Conservation (phyloP, 805 yeast species). For the Alloascoidea africana region DNA sequence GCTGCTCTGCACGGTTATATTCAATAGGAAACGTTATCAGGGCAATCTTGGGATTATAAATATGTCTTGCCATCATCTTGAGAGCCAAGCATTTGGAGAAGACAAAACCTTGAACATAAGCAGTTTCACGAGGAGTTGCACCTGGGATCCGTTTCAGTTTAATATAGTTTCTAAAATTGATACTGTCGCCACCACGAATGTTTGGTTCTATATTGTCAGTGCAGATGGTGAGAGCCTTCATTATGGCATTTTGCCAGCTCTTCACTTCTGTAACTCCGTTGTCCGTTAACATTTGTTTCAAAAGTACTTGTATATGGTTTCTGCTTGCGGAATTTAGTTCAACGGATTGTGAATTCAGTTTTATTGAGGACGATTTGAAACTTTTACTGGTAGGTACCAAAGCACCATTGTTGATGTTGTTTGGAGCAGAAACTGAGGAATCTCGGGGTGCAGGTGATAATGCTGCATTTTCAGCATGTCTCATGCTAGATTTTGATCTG, state of each 20-base stretch:
- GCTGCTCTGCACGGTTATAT: conserved; percentile 62
- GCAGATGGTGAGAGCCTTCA: conserved; percentile 32
- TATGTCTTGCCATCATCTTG: conserved; percentile 53
- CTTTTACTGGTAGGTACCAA: background rate
- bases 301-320: conserved; percentile 31
- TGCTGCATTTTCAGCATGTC: conserved; percentile 14
- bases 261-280: conserved; percentile 33
- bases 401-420: conserved; percentile 1
- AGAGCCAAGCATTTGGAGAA: conserved; percentile 76
- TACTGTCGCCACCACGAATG: conserved; percentile 47
- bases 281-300: conserved; percentile 47
- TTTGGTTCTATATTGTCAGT: conserved; percentile 48
- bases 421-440: conserved; percentile 1
- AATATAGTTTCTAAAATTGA: conserved; percentile 80
- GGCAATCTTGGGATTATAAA: conserved; percentile 61
- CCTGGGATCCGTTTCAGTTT: conserved; percentile 80
- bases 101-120: conserved; percentile 60
- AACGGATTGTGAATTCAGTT: conserved; percentile 7
- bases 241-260: conserved; percentile 45
- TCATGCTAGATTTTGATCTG: conserved; percentile 17
- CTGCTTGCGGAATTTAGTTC: conserved; percentile 14
- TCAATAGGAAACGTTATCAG: conserved; percentile 83
- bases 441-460: conserved; percentile 3
- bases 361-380: background rate
- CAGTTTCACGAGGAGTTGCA: conserved; percentile 44